phyloP scores from a whole-genome alignment of 257 asterid species.

The Gardenia jasminoides region DNA sequence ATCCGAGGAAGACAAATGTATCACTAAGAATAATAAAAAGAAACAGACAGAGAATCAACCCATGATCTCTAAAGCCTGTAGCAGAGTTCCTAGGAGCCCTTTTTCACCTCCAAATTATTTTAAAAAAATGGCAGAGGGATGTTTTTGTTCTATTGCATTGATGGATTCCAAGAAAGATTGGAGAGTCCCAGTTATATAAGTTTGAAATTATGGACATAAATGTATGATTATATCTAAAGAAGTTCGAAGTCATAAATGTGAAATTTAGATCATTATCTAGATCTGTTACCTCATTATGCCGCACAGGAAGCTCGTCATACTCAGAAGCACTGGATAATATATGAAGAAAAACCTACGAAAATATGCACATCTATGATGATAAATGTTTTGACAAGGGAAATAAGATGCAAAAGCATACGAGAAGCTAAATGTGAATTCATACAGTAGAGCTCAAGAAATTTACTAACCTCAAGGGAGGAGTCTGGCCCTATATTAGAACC shows the following conservation, averaged over 20 bases:
- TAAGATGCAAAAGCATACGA: not conserved
- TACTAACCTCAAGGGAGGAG: constrained; percentile 86
- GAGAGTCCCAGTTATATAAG: not conserved
- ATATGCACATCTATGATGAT: constrained; percentile 6
- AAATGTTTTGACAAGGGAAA: constrained; percentile 3
- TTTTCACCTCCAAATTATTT: too few species aligned
- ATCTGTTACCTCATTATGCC: constrained; percentile 87
- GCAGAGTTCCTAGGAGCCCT: too few species aligned
- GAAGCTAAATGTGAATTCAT: constrained; percentile 1
- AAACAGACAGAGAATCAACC: too few species aligned
- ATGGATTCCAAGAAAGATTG: not conserved
- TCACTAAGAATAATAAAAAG: too few species aligned
- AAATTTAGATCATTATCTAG: constrained; percentile 9
- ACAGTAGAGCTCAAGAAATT: constrained; percentile 12
- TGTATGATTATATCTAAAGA: constrained; percentile 10
- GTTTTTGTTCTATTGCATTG: too few species aligned
- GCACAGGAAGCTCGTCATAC: constrained; percentile 94
- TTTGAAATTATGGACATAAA: not conserved
- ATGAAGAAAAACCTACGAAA: constrained; percentile 73
- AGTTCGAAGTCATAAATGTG: not conserved
- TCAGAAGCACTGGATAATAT: constrained; percentile 84
- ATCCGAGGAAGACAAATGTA: too few species aligned
- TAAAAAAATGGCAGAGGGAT: too few species aligned
- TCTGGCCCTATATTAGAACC: constrained; percentile 87
- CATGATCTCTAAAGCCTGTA: too few species aligned